Percentiles rank a stretch among this genome's conserved stretches.
These are phyloP conservation scores for Bolboschoenoplectus hybrid DNA, from an alignment of 202 grass and related monocot species.

Conservation along the genomic window DNA sequence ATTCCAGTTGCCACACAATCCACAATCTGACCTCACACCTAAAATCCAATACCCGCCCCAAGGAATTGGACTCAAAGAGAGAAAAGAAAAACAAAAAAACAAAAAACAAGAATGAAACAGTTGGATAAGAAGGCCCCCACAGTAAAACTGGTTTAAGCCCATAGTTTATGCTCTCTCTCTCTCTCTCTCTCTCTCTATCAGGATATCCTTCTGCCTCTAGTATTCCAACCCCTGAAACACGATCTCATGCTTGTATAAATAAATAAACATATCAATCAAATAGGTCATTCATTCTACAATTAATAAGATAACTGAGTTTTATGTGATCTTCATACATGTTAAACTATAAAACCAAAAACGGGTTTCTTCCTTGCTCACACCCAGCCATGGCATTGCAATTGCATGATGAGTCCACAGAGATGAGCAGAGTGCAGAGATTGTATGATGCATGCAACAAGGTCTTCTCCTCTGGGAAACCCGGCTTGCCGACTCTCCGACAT, in stretches of 20 bases:
- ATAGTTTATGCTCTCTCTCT: slow-evolving; percentile 20
- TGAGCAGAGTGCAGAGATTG: slow-evolving; percentile 73
- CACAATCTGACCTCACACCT: not conserved
- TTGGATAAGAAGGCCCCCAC: slow-evolving; percentile 15
- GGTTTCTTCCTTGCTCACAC: slow-evolving; percentile 16
- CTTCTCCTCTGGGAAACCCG: slow-evolving; percentile 47
- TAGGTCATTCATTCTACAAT: not conserved
- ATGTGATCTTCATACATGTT: not conserved
- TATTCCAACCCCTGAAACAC: slow-evolving; percentile 26
- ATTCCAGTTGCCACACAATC: slow-evolving; percentile 15
- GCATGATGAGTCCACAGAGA: slow-evolving; percentile 20
- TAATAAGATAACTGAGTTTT: not conserved
- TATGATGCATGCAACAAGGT: slow-evolving; percentile 68
- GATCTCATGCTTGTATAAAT: not conserved
- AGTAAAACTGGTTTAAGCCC: slow-evolving; percentile 38
- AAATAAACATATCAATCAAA: not conserved
- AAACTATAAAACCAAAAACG: slow-evolving; percentile 22
- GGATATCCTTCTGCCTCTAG: slow-evolving; percentile 10
- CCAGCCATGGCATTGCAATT: slow-evolving; percentile 42
- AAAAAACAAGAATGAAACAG: slow-evolving; percentile 24
- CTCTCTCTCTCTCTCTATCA: too few relatives aligned
- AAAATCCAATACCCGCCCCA: slow-evolving; percentile 15
- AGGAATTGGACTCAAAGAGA: not conserved
- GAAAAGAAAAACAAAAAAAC: not conserved
- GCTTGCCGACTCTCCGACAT: slow-evolving; percentile 44